Percentiles rank a stretch among this genome's conserved stretches.
Evolutionary conservation across 2,329 filamentous ascomycete genomes (phyloP).

Genomic region (Thelonectria olida): DNA sequence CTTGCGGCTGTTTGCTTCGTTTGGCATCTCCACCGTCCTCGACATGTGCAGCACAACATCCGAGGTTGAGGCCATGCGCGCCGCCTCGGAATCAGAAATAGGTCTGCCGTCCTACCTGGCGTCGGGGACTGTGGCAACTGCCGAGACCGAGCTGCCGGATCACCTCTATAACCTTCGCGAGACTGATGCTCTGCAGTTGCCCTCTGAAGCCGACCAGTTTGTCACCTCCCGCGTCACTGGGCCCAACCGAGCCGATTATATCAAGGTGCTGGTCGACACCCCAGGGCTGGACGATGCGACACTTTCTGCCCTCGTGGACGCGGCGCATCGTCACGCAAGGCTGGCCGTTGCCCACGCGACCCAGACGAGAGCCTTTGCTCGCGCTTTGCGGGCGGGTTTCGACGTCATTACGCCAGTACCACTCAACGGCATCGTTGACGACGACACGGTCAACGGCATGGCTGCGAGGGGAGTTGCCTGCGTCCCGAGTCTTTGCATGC

Average conservation of each 20-base stretch:
- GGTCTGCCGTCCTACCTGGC: conserved; percentile 21
- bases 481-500: conserved; percentile 39
- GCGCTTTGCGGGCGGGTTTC: conserved; percentile 39
- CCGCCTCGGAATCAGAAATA: background rate
- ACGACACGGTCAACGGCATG: conserved; percentile 27
- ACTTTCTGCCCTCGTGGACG: conserved; percentile 32
- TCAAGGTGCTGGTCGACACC: conserved; percentile 38
- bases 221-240: background rate
- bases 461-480: conserved; percentile 30
- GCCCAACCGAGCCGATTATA: conserved; percentile 33
- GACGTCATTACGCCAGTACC: conserved; percentile 43
- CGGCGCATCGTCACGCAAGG: conserved; percentile 35
- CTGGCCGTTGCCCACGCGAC: conserved; percentile 31
- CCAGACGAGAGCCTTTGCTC: conserved; percentile 26
- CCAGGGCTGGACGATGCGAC: conserved; percentile 35
- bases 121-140: conserved; percentile 16
- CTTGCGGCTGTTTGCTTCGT: conserved; percentile 1
- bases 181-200: background rate
- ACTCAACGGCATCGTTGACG: conserved; percentile 38
- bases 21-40: conserved; percentile 25
- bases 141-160: background rate
- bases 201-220: conserved; percentile 10
- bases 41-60: conserved; percentile 22
- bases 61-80: conserved; percentile 20
- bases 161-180: background rate